Base-by-base conservation (phyloP, 2,329 filamentous ascomycete genomes). In the Pestalotiopsis sp. region DNA sequence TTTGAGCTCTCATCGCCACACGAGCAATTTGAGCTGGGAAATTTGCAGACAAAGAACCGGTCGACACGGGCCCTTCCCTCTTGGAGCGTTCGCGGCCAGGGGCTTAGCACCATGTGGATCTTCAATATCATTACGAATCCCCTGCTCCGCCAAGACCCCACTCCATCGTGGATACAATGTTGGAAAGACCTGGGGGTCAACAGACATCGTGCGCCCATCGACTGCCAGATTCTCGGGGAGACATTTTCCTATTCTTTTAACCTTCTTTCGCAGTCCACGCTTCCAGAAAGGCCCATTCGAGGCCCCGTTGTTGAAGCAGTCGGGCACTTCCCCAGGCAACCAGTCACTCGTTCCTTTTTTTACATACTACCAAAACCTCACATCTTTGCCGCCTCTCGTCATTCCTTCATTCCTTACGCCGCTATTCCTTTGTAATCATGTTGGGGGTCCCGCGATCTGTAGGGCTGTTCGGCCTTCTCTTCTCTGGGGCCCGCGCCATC, bases 261-360 rank as follows among this genome's bases (percentile, higher is more conserved):
- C 38, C 27, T 67, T 62, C 58, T 52, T 60, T 39, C 31, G 27
- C 17, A 23, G 17, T 39, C 13, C 13, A 27, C 25, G 57, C 27
- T 25, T 60, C 17, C 59, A 36, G 56, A 52, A 31, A 49, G 41
- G 61, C 49, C 45, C 57, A 61, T 38, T 39, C 13, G 36, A 38
- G 25, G 23, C 13, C 63, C 41, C 31, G 31, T 36, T 31, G 17
- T 25, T 61, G 36, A 41, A 49, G 41, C 41, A n/a, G 23, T 25
- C n/a, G 60, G 31, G 31, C 45, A 60, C 12, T 39, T 25, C 31
- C 13, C 31, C 27, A 39, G 60, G 4, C 27, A 38, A 20, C 45
- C 45, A 63, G 59, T 57, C 66, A 56, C 27, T 62, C 66, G 23
- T 67, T 67, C 58, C 41, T 64, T 60, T 56, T 64, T 60, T 56